Evolutionary conservation across 179 eudicot species (phyloP).

Genomic region (Silene noctiflora): DNA sequence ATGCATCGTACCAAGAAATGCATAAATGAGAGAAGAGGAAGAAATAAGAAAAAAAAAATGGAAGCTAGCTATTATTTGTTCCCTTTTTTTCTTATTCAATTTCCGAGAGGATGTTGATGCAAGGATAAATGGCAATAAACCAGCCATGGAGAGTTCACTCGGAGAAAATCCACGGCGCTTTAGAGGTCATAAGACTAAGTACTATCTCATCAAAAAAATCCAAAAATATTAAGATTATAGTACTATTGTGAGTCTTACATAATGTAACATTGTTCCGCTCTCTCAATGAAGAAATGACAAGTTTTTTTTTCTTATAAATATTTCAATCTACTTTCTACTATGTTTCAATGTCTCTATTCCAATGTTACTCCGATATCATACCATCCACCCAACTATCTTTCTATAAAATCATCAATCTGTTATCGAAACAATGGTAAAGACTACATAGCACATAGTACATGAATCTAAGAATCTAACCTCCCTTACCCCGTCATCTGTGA

Average conservation of each 20-base stretch:
- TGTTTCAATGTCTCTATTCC: neutral
- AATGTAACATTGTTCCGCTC: constrained; percentile 28
- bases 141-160: constrained; percentile 23
- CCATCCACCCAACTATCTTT: too few relatives aligned
- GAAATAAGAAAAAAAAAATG: constrained; percentile 27
- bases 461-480: too few relatives aligned
- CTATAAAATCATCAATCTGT: too few relatives aligned
- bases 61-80: constrained; percentile 20
- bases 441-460: too few relatives aligned
- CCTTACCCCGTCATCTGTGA: too few relatives aligned
- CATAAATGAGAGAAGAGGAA: constrained; percentile 10
- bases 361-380: too few relatives aligned
- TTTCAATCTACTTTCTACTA: neutral
- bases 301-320: constrained; percentile 14
- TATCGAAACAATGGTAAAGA: too few relatives aligned
- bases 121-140: constrained; percentile 31
- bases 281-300: constrained; percentile 28
- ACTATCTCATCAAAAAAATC: constrained; percentile 16
- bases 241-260: constrained; percentile 26
- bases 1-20: constrained; percentile 15
- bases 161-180: constrained; percentile 21
- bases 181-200: constrained; percentile 21
- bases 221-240: constrained; percentile 19
- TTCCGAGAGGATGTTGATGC: constrained; percentile 21
- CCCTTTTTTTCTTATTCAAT: constrained; percentile 26